Conservation (phyloP, 108 stramenopile genomes). For the Licmophora abbreviata region DNA sequence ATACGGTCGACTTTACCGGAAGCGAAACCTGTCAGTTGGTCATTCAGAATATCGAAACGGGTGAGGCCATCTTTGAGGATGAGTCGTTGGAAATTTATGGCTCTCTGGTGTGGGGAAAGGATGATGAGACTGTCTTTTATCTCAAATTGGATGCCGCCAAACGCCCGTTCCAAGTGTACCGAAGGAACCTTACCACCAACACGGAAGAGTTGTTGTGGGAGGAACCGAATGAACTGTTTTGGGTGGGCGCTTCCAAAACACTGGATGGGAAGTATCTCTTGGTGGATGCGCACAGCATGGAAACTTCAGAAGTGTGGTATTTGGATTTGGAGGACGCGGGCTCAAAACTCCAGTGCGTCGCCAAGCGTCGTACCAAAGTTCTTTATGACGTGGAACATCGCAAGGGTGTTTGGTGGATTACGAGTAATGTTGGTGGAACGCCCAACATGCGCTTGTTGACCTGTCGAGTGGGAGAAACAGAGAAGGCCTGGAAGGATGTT, state of each 20-base stretch:
- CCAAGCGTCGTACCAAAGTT: slow-evolving; percentile 44
- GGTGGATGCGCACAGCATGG: slow-evolving; percentile 50
- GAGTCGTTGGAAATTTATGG: slow-evolving; percentile 38
- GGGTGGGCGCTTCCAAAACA: slow-evolving; percentile 42
- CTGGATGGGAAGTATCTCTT: slow-evolving; percentile 51
- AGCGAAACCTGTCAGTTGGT: slow-evolving; percentile 84
- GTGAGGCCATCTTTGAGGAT: slow-evolving; percentile 44
- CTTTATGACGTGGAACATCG: slow-evolving; percentile 60
- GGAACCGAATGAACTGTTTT: slow-evolving; percentile 67
- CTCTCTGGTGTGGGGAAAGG: slow-evolving; percentile 72
- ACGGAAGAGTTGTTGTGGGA: slow-evolving; percentile 52
- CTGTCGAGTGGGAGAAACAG: slow-evolving; percentile 36
- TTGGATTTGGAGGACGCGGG: slow-evolving; percentile 27
- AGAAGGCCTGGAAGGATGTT: slow-evolving; percentile 38
- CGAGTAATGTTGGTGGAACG: slow-evolving; percentile 46
- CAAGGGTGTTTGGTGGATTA: slow-evolving; percentile 53
- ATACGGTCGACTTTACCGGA: slow-evolving; percentile 81
- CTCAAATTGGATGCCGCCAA: slow-evolving; percentile 76
- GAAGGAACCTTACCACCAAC: slow-evolving; percentile 12
- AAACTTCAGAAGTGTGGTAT: slow-evolving; percentile 80
- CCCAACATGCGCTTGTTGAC: slow-evolving; percentile 74
- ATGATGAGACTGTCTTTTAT: slow-evolving; percentile 70
- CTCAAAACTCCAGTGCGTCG: slow-evolving; percentile 49
- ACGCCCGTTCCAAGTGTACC: slow-evolving; percentile 67
- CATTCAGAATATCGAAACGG: slow-evolving; percentile 64